Conservation (phyloP, 495 filamentous ascomycete genomes). For the Thermochaetoides thermophila region DNA sequence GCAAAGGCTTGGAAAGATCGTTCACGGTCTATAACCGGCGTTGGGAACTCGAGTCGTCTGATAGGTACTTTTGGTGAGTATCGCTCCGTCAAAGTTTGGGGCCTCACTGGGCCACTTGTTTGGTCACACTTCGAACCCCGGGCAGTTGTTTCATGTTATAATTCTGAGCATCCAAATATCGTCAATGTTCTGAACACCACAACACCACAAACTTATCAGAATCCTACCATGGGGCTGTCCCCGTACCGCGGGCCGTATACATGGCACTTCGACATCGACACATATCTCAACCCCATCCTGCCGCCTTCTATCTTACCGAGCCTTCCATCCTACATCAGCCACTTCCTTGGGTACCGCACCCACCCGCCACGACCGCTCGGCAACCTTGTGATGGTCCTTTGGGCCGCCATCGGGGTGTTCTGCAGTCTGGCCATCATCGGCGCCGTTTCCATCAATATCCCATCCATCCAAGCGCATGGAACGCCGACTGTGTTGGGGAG, state of each 20-base stretch:
- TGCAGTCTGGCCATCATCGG: slow-evolving; percentile 33
- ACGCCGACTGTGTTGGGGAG: slow-evolving; percentile 37
- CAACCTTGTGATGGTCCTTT: slow-evolving; percentile 34
- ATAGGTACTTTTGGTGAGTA: no score
- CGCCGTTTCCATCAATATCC: slow-evolving; percentile 23
- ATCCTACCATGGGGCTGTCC: no score
- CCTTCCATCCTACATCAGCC: slow-evolving; percentile 31
- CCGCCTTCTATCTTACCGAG: slow-evolving; percentile 33
- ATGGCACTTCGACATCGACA: slow-evolving; percentile 52
- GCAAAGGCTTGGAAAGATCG: no score
- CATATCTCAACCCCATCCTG: slow-evolving; percentile 45
- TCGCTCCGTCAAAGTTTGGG: no score
- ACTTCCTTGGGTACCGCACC: slow-evolving; percentile 38
- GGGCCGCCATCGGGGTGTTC: slow-evolving; percentile 42
- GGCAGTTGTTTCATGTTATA: no score
- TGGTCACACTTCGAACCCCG: no score
- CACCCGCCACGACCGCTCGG: slow-evolving; percentile 20
- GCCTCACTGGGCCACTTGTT: no score
- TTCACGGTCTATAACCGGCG: no score
- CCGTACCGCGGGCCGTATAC: slow-evolving; percentile 8
- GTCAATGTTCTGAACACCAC: slow-evolving; percentile 1
- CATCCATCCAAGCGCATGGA: slow-evolving; percentile 19
- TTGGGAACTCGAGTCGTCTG: no score
- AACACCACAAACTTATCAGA: not conserved
- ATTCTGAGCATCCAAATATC: no score